Evolutionary conservation across 2,329 filamentous ascomycete species (phyloP).

Genomic region (Penicillium sp.): DNA sequence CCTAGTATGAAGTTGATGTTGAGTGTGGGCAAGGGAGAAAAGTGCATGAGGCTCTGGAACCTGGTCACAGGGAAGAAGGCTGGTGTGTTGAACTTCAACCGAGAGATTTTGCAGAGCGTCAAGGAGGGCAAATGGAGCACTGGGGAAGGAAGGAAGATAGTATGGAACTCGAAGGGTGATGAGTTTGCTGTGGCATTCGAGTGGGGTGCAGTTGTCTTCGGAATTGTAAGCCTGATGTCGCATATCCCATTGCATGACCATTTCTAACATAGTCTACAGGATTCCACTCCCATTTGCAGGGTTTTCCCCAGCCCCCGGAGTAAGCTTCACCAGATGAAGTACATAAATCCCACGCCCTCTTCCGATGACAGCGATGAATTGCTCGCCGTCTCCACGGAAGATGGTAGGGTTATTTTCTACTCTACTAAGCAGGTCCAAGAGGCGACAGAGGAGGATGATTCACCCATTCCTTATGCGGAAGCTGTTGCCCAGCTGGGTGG

Average conservation of each 20-base stretch:
- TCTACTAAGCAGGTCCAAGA: too few species aligned
- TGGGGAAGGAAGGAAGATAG: conserved; percentile 75
- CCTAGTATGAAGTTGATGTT: conserved; percentile 96
- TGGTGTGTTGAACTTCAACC: conserved; percentile 76
- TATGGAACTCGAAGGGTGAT: conserved; percentile 67
- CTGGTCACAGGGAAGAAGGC: conserved; percentile 93
- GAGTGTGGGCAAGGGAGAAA: conserved; percentile 79
- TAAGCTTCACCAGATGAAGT: conserved; percentile 78
- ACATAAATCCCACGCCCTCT: too few species aligned
- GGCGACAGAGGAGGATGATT: too few species aligned
- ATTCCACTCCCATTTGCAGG: conserved; percentile 70
- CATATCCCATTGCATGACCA: not conserved
- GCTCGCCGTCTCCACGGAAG: conserved; percentile 75
- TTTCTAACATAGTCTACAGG: conserved; percentile 34
- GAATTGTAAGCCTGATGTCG: conserved; percentile 50
- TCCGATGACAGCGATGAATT: too few species aligned
- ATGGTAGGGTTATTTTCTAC: conserved; percentile 78
- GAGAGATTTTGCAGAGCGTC: conserved; percentile 61
- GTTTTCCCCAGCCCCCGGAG: conserved; percentile 59
- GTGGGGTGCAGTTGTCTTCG: conserved; percentile 72
- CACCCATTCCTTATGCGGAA: too few species aligned
- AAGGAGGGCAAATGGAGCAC: conserved; percentile 68
- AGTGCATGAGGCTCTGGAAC: conserved; percentile 90
- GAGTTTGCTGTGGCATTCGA: conserved; percentile 89
- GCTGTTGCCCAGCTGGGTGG: too few species aligned